phyloP scores from a whole-genome alignment of 345 rosid genomes.

The Lepidium africanum region DNA sequence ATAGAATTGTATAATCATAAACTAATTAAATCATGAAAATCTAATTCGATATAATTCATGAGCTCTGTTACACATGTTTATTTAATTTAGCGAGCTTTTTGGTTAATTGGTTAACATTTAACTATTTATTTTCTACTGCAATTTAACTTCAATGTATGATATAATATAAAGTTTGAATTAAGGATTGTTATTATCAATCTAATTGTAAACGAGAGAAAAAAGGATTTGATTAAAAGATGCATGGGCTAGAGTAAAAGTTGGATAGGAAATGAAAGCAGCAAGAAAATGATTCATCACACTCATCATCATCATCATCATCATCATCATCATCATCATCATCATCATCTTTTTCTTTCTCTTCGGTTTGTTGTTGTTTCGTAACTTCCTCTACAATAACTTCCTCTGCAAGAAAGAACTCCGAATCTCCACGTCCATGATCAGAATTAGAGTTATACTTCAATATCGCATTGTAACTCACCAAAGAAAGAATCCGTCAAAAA shows the following conservation, averaged over 20 bases:
- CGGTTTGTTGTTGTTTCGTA: conserved; percentile 17
- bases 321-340: conserved; percentile 15
- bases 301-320: too few species aligned
- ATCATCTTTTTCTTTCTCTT: conserved; percentile 14
- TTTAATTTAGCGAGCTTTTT: not conserved
- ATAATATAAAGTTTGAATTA: too few species aligned
- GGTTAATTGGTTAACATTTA: too few species aligned
- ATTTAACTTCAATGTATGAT: too few species aligned
- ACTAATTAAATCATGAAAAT: not conserved
- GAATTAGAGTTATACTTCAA: not conserved
- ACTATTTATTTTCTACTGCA: too few species aligned
- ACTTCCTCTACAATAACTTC: conserved; percentile 3
- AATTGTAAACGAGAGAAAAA: too few species aligned
- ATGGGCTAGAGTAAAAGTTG: not conserved
- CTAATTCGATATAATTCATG: not conserved
- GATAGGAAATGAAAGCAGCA: not conserved
- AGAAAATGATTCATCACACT: too few species aligned
- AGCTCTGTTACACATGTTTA: not conserved
- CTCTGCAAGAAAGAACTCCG: conserved; percentile 19
- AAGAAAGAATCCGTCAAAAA: too few species aligned
- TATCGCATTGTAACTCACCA: conserved; percentile 15
- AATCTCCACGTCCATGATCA: not conserved
- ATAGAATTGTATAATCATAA: too few species aligned
- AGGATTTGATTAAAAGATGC: not conserved
- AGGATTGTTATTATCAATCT: too few species aligned